Percentiles rank a stretch among this genome's conserved stretches.
Conservation (phyloP, 2,329 filamentous ascomycete species). For the Aspergillus sp. region DNA sequence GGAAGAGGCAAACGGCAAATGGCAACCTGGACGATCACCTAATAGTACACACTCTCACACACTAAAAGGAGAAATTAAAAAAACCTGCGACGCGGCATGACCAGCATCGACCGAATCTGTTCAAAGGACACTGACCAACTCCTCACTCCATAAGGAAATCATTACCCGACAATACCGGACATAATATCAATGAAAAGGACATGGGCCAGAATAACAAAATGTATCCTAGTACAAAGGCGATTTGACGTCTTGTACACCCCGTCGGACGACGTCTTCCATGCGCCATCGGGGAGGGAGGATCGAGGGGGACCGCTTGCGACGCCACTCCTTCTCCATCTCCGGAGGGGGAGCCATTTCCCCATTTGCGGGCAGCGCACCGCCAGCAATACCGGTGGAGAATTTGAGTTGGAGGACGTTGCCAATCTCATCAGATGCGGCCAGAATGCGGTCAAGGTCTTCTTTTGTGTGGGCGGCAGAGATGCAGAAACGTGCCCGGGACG, state of each 20-base stretch:
- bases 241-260: slow-evolving; percentile 69
- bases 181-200: neutral
- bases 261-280: slow-evolving; percentile 63
- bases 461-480: slow-evolving; percentile 95
- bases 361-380: slow-evolving; percentile 68
- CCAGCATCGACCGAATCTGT: slow-evolving; percentile 27
- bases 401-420: slow-evolving; percentile 89
- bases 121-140: slow-evolving; percentile 8
- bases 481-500: slow-evolving; percentile 90
- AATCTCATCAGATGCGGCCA: slow-evolving; percentile 85
- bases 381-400: slow-evolving; percentile 92
- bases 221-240: slow-evolving; percentile 53
- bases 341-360: slow-evolving; percentile 54
- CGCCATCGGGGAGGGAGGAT: slow-evolving; percentile 67
- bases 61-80: slow-evolving; percentile 6
- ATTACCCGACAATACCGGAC: slow-evolving; percentile 7
- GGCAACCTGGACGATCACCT: slow-evolving; percentile 4
- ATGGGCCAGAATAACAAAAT: slow-evolving; percentile 1
- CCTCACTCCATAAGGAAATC: slow-evolving; percentile 1
- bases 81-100: slow-evolving; percentile 22
- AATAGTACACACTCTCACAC: slow-evolving; percentile 12
- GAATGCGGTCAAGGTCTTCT: slow-evolving; percentile 85
- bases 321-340: slow-evolving; percentile 64
- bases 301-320: slow-evolving; percentile 43
- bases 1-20: slow-evolving; percentile 3